Base-by-base conservation (phyloP, 352 stramenopile genomes). In the Pythium guiyangense region DNA sequence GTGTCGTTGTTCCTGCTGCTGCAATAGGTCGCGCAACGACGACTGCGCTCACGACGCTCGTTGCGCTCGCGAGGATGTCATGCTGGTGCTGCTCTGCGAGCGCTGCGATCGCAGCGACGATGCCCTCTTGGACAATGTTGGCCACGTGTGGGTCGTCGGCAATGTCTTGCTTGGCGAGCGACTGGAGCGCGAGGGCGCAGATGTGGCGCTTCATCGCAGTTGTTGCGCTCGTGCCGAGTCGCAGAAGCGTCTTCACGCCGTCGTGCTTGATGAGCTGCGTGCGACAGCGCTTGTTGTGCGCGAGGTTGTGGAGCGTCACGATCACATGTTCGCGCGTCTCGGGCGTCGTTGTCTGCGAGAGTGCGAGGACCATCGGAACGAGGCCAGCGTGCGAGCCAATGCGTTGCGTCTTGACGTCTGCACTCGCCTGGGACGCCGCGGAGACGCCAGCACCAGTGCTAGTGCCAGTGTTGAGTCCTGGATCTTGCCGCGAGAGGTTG, bases 211-310 rank as follows among this genome's bases (percentile, higher is more conserved):
- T 83, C 48, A 83, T 71, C 6, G 68, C 54, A 2, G 70, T 68
- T 31, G 67, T 58, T 2, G 77, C 66, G 29, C 35, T 80, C 14
- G 69, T 76, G 1, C 67, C 77, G 18, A 91, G 68, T 1, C 69
- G 66, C 17, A 92, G 58, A 17, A 91, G 63, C 37, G 73, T 70
- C 54, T 87, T 88, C n/a, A 91, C 78, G n/a, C 71, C 84, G 52
- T 94, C 79, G 57, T 89, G 63, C 63, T 86, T 84, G 64, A 92
- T 76, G 27, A 94, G 54, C 27, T 90, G 75, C 54, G 73, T 62
- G 25, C 84, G 79, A 57, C 73, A 86, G 27, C 75, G 79, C 27
- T 63, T 67, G 54, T 84, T 65, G 26, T 70, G 60, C 31, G 78
- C 71, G 17, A 92, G 63, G 63, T 88, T 94, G 61, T 87, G 70